Base-by-base conservation (phyloP, 208 protist species). In the Porcisia deanei region DNA sequence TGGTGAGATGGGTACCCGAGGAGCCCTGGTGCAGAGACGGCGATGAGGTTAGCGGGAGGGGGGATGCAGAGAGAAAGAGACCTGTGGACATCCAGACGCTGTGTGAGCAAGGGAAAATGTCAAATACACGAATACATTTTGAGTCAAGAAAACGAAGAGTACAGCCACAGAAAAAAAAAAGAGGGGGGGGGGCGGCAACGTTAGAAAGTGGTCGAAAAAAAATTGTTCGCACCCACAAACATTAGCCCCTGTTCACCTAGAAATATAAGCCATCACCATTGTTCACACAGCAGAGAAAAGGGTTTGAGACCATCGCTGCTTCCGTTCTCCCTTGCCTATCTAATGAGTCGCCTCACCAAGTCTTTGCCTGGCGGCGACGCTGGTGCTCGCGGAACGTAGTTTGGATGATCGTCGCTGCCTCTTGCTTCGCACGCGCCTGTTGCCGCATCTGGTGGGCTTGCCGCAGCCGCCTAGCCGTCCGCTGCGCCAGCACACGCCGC, bases 401-500 rank as follows among this genome's bases (percentile, higher is more conserved):
- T 75, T 97, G 92, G 60, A 97, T 97, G 6, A 87, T 67, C 6
- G 39, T 77, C 20, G 91, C 90, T 1, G 93, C 90, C 80, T 97
- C 93, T 25, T 88, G 79, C 25, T 67, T 70, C 39, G 80, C 65
- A 25, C 80, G 67, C 53, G 34, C 55, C 41, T 69, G 63, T 57
- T 91, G 82, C 22, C 64, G 41, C 64, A 34, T 58, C 12, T 80
- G 43, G 9, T 77, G 82, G 20, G 22, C 52, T 54, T 69, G 55
- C 7, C 83, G 82, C 73, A 79, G 76, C 10, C 45, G 69, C 63
- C 22, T 74, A n/a, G 75, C 71, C 55, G 71, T 66, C 39, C 76
- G 72, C 59, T 79, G 80, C 54, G 83, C 81, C 34, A 75, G 41
- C 43, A 84, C 64, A 45, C 85, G 84, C 22, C 93, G 87, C 93